These are phyloP conservation scores for Parastagonospora avenae DNA, from an alignment of 2,329 filamentous ascomycete species.

Conservation along the genomic window DNA sequence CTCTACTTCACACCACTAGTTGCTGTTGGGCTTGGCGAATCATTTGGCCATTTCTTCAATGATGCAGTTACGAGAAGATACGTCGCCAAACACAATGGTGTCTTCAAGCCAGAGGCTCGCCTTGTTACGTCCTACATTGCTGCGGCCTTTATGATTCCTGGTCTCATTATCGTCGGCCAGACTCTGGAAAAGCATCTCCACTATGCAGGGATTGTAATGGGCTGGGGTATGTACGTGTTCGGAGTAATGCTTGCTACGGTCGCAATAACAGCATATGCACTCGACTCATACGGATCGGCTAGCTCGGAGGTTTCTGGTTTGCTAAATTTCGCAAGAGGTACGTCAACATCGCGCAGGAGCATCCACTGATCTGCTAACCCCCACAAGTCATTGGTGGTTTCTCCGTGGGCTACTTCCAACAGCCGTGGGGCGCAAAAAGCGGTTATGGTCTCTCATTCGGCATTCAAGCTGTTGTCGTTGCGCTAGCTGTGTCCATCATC, in stretches of 20 bases:
- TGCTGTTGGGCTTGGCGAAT: slow-evolving; percentile 38
- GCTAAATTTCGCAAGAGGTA: slow-evolving; percentile 41
- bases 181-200: slow-evolving; percentile 39
- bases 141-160: slow-evolving; percentile 37
- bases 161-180: slow-evolving; percentile 41
- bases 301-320: slow-evolving; percentile 40
- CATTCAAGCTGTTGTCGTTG: slow-evolving; percentile 42
- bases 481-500: slow-evolving; percentile 32
- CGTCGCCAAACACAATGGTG: slow-evolving; percentile 36
- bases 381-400: slow-evolving; percentile 37
- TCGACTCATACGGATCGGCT: slow-evolving; percentile 42
- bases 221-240: slow-evolving; percentile 45
- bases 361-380: background rate
- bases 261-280: slow-evolving; percentile 42
- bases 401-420: slow-evolving; percentile 43
- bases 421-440: slow-evolving; percentile 37
- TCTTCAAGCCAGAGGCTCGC: slow-evolving; percentile 39
- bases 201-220: slow-evolving; percentile 40
- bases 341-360: slow-evolving; percentile 1
- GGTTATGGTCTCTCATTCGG: slow-evolving; percentile 42
- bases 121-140: slow-evolving; percentile 41
- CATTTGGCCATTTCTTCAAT: slow-evolving; percentile 47
- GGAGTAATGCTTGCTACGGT: slow-evolving; percentile 39
- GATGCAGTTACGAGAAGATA: slow-evolving; percentile 42
- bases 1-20: slow-evolving; percentile 45